Evolutionary conservation across 768 basidiomycete genomes (phyloP).

Genomic region (Mrakia frigida): DNA sequence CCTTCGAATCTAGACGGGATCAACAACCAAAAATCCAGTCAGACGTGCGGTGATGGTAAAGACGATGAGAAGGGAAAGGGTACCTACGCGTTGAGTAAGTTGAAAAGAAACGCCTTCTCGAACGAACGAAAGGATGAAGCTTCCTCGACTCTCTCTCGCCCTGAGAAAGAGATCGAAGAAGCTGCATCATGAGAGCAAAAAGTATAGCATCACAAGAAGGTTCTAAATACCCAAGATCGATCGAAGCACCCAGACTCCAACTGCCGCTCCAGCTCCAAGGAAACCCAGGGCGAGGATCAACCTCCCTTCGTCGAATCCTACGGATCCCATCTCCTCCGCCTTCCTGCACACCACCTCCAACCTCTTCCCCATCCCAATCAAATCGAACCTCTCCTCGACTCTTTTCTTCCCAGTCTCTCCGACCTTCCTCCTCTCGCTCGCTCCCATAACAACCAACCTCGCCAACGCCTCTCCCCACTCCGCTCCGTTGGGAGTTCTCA

Average conservation of each 20-base stretch:
- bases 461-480: slow-evolving; percentile 67
- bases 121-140: neutral
- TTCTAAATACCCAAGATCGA: neutral
- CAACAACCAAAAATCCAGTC: neutral
- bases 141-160: neutral
- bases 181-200: no score
- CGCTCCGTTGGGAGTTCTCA: slow-evolving; percentile 57
- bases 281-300: slow-evolving; percentile 2
- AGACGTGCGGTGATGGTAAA: neutral
- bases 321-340: slow-evolving; percentile 36
- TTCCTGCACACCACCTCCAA: slow-evolving; percentile 40
- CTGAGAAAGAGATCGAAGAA: neutral
- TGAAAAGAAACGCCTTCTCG: neutral
- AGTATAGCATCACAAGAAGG: no score
- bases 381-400: slow-evolving; percentile 64
- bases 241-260: neutral
- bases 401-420: slow-evolving; percentile 56
- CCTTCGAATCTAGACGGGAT: neutral
- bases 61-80: neutral
- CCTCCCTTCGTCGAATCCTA: slow-evolving; percentile 22
- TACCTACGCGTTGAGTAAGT: neutral
- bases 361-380: slow-evolving; percentile 50
- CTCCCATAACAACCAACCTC: slow-evolving; percentile 50
- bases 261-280: neutral
- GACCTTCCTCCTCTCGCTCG: slow-evolving; percentile 51